Percentiles rank a stretch among this genome's conserved stretches.
phyloP scores from a whole-genome alignment of 768 basidiomycete genomes.

The Amanita thiersii region DNA sequence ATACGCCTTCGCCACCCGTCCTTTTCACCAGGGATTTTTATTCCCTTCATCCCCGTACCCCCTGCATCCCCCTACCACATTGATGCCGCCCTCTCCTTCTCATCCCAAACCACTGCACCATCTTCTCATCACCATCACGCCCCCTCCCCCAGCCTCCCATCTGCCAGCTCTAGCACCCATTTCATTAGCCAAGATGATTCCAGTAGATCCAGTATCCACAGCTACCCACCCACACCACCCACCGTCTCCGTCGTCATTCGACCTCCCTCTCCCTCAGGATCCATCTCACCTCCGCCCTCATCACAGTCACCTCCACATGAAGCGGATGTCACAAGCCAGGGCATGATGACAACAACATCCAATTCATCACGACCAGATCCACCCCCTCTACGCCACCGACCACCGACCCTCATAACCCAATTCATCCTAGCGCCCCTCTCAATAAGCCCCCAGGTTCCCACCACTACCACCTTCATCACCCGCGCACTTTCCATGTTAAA shows the following conservation, averaged over 20 bases:
- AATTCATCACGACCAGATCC: conserved; percentile 10
- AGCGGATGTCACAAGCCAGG: background rate
- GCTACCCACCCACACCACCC: conserved; percentile 52
- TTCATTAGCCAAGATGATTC: conserved; percentile 16
- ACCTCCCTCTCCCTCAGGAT: conserved; percentile 26
- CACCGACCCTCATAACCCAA: conserved; percentile 25
- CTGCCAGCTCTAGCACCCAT: conserved; percentile 7
- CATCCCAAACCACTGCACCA: conserved; percentile 37
- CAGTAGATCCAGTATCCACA: conserved; percentile 35
- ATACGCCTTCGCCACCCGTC: conserved; percentile 65
- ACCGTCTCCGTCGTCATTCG: conserved; percentile 18
- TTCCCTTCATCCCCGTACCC: conserved; percentile 44
- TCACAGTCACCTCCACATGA: conserved; percentile 3
- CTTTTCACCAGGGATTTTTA: conserved; percentile 57
- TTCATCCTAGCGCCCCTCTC: conserved; percentile 46
- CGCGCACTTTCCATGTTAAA: conserved; percentile 42
- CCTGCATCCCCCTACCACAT: conserved; percentile 36
- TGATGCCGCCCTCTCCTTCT: conserved; percentile 45
- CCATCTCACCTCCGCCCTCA: conserved; percentile 10
- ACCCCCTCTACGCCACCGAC: conserved; percentile 13
- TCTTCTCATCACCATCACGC: conserved; percentile 5
- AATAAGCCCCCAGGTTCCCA: conserved; percentile 25
- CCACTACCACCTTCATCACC: conserved; percentile 35
- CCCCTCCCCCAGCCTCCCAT: no score
- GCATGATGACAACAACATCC: conserved; percentile 3